Conservation (phyloP, 2,329 filamentous ascomycete species). For the Blastomyces gilchristii region DNA sequence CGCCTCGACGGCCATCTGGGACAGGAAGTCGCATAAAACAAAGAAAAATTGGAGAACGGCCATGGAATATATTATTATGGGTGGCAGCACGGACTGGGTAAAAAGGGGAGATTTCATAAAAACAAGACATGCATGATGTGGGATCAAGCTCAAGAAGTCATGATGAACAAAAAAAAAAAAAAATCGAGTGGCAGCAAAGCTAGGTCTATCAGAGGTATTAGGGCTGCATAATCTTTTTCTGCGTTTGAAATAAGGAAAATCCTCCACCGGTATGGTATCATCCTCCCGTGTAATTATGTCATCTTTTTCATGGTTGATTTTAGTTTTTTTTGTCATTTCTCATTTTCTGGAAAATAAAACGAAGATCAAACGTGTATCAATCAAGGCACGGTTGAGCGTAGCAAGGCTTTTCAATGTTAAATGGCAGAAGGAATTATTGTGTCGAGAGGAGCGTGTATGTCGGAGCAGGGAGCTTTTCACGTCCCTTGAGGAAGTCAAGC, state of each 20-base stretch:
- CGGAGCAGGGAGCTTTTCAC: conserved; percentile 76
- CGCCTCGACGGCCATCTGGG: not conserved
- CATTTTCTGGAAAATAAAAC: not conserved
- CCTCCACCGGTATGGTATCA: not conserved
- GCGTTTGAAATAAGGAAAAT: not conserved
- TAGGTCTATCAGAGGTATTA: not conserved
- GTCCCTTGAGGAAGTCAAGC: conserved; percentile 83
- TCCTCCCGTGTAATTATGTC: not conserved
- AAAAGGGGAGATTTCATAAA: not conserved
- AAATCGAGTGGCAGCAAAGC: not conserved
- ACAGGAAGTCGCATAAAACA: not conserved
- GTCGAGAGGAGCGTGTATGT: conserved; percentile 69
- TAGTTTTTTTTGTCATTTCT: not conserved
- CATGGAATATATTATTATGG: not conserved
- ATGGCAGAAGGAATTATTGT: conserved; percentile 1
- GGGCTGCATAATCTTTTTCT: not conserved
- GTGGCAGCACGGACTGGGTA: not conserved
- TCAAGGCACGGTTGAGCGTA: not conserved
- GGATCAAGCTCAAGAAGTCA: not conserved
- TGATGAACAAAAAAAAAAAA: not conserved
- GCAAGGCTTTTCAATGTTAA: not conserved
- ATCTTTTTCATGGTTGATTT: too few species aligned
- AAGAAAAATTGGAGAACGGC: not conserved
- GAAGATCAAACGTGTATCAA: too few species aligned
- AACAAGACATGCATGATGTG: not conserved